Percentiles rank a stretch among this genome's conserved stretches.
Conservation (phyloP, 2,329 filamentous ascomycete species). For the Trichoderma brevicompactum region DNA sequence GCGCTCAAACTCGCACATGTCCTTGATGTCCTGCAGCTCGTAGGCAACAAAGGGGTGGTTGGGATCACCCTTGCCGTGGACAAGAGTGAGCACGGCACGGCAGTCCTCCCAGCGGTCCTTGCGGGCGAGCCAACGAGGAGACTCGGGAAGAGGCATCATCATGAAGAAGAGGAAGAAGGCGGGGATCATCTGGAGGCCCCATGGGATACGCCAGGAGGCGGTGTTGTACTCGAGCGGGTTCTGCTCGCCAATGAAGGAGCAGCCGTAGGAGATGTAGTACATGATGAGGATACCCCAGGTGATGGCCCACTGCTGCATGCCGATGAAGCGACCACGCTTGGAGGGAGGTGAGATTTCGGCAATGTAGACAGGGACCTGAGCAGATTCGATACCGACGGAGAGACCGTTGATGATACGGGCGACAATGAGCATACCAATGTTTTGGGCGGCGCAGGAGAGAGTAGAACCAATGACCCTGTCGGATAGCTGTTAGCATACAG, state of each 20-base stretch:
- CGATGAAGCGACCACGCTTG: slow-evolving; percentile 67
- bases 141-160: slow-evolving; percentile 64
- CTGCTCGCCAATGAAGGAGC: slow-evolving; percentile 58
- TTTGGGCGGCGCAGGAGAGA: slow-evolving; percentile 50
- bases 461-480: slow-evolving; percentile 54
- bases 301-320: slow-evolving; percentile 75
- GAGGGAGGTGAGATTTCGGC: slow-evolving; percentile 64
- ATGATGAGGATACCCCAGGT: slow-evolving; percentile 69
- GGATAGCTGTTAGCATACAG: background rate
- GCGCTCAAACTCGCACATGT: slow-evolving; percentile 74
- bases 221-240: slow-evolving; percentile 45
- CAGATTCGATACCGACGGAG: slow-evolving; percentile 67
- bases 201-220: slow-evolving; percentile 66
- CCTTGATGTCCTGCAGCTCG: slow-evolving; percentile 74
- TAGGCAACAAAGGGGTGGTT: slow-evolving; percentile 67
- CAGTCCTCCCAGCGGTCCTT: slow-evolving; percentile 64
- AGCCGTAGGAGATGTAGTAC: slow-evolving; percentile 71
- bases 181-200: slow-evolving; percentile 68
- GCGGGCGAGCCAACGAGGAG: slow-evolving; percentile 66
- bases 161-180: slow-evolving; percentile 62
- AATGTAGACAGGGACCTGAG: slow-evolving; percentile 72
- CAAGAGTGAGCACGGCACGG: slow-evolving; percentile 57
- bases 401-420: slow-evolving; percentile 68
- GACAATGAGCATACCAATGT: slow-evolving; percentile 56
- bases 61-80: slow-evolving; percentile 68